Percentiles rank a stretch among this genome's conserved stretches.
phyloP scores from a whole-genome alignment of 768 basidiomycete species.

The Lepiota subincarnata region DNA sequence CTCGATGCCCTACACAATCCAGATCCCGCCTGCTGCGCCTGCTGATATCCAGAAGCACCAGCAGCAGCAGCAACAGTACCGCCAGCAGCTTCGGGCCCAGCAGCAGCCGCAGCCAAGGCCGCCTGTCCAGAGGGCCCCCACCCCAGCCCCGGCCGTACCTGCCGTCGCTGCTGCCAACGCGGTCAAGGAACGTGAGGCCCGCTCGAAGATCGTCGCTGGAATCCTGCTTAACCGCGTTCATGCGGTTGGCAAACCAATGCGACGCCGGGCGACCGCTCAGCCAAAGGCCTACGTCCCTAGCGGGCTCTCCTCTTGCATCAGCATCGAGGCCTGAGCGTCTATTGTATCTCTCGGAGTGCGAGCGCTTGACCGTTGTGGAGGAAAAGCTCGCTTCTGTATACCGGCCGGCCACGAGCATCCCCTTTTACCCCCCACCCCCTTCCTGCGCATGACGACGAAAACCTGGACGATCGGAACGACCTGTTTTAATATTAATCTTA shows the following conservation, averaged over 20 bases:
- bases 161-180: slow-evolving; percentile 17
- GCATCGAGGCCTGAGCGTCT: slow-evolving; percentile 6
- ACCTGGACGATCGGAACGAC: not conserved
- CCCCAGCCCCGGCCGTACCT: slow-evolving; percentile 4
- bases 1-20: slow-evolving; percentile 21
- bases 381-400: not conserved
- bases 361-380: not conserved
- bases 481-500: slow-evolving; percentile 3
- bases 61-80: slow-evolving; percentile 1
- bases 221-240: slow-evolving; percentile 53
- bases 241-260: slow-evolving; percentile 48
- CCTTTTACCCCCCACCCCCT: not conserved
- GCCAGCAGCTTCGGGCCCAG: not conserved
- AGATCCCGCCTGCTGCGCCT: slow-evolving; percentile 21
- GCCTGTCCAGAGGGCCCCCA: slow-evolving; percentile 4
- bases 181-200: slow-evolving; percentile 24
- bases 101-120: not conserved
- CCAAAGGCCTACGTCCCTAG: slow-evolving; percentile 22
- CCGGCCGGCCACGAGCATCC: not conserved
- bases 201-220: slow-evolving; percentile 50
- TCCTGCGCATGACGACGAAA: not conserved
- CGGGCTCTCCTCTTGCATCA: slow-evolving; percentile 10
- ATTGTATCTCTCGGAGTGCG: too few relatives aligned
- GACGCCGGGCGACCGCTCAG: slow-evolving; percentile 24
- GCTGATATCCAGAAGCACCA: slow-evolving; percentile 20